Base-by-base conservation (phyloP, 352 stramenopile species). In the Pythium utonaiense region DNA sequence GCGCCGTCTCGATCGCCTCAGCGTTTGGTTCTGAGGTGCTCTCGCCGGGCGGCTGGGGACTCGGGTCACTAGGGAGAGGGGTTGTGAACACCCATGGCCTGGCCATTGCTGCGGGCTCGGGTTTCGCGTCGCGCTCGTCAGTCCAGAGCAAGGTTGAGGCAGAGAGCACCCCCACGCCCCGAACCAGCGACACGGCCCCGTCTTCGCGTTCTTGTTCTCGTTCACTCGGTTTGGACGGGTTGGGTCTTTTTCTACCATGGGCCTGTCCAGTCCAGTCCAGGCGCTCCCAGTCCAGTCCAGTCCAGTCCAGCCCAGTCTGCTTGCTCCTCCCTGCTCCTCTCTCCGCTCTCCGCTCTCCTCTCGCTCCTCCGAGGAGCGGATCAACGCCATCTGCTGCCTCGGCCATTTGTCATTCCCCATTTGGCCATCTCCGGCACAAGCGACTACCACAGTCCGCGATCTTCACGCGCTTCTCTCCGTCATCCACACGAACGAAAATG, bases 341-440 rank as follows among this genome's bases (percentile, higher is more conserved):
- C 56, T 49, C 44, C 47, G 33, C 30, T 17, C 55, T 36, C 22
- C 13, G 16, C 54, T 52, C 57, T 10, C 17, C 14, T 40, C 22
- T 52, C 30, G 16, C 47, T 51, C 45, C 36, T 53, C 57, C 47
- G 8, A 22, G 6, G 36, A 19, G 41, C 40, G 48, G 56, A 57
- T n/a, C n/a, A 41, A 24, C 34, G 22, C 62, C 78, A 84, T 70
- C 78, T 86, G 78, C 70, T 80, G 70, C 16, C 34, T 45, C 40
- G 52, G 67, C 75, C 72, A 80, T 75, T 83, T 86, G 78, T 77
- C 79, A 89, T 89, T 89, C 74, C 49, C 77, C 75, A 86, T 86
- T 89, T 85, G 79, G 79, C 71, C 68, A 41, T 66, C 62, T 53
- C 55, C 48, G 47, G 60, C 50, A 34, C 60, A 66, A 66, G 42